A percentile compares a stretch with the other conserved stretches of the same genome.
phyloP scores from a whole-genome alignment of 164 flowering plant genomes.

The Aristolochia fimbriata region DNA sequence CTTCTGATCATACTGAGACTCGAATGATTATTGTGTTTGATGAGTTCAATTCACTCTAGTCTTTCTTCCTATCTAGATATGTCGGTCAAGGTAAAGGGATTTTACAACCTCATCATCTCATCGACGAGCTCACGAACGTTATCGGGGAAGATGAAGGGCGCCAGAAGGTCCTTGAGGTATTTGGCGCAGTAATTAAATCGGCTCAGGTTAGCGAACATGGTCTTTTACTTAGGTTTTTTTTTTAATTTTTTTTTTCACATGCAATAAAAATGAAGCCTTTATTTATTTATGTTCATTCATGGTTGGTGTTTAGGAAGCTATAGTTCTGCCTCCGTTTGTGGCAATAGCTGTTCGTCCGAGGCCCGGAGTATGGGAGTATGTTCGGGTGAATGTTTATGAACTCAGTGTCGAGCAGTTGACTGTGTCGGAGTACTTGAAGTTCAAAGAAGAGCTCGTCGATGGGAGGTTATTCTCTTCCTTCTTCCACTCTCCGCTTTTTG shows the following conservation, averaged over 20 bases:
- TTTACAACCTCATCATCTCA: constrained; percentile 70
- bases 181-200: constrained; percentile 57
- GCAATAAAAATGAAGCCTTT: too few species aligned
- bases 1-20: not conserved
- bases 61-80: constrained; percentile 36
- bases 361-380: constrained; percentile 98
- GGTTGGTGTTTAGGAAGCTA: constrained; percentile 57
- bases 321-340: constrained; percentile 85
- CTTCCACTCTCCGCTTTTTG: not conserved
- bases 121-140: constrained; percentile 53
- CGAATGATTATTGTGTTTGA: not conserved
- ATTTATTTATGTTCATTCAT: too few species aligned
- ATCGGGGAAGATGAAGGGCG: constrained; percentile 30
- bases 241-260: too few species aligned
- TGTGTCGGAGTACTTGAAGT: constrained; percentile 70
- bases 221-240: too few species aligned
- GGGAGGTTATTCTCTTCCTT: constrained; percentile 30
- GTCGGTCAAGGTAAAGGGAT: constrained; percentile 85
- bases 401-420: constrained; percentile 78
- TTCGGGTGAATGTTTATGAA: constrained; percentile 78
- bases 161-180: constrained; percentile 36
- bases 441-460: constrained; percentile 81
- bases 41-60: not conserved
- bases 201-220: constrained; percentile 44
- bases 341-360: constrained; percentile 90